phyloP scores from a whole-genome alignment of 257 asterid species.

The Ophiorrhiza pumila region DNA sequence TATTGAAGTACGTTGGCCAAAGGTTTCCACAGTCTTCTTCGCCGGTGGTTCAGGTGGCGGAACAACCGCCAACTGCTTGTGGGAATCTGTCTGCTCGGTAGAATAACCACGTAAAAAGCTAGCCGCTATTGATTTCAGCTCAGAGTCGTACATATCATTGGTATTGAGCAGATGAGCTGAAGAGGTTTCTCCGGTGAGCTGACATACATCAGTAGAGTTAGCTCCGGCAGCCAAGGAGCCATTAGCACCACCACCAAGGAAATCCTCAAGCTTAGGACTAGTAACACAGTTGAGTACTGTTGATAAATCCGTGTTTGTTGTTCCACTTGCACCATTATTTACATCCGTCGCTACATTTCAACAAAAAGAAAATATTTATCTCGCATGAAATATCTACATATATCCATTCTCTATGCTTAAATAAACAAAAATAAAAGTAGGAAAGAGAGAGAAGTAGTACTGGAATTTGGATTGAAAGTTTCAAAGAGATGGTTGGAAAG shows the following conservation, averaged over 20 bases:
- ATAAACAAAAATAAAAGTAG: neutral
- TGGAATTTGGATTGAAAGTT: conserved; percentile 34
- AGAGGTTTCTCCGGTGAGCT: conserved; percentile 24
- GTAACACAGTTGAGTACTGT: neutral
- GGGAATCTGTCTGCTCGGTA: conserved; percentile 24
- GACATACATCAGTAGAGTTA: conserved; percentile 13
- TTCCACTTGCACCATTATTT: conserved; percentile 12
- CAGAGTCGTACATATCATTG: conserved; percentile 49
- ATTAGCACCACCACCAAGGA: conserved; percentile 43
- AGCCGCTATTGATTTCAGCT: conserved; percentile 56
- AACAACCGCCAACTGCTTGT: conserved; percentile 32
- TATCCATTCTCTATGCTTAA: too few species aligned
- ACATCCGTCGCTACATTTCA: conserved; percentile 28
- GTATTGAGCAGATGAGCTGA: conserved; percentile 15
- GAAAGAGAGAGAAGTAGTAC: neutral
- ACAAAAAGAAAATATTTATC: neutral
- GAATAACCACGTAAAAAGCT: conserved; percentile 52
- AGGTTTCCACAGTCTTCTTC: conserved; percentile 60
- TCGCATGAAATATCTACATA: too few species aligned
- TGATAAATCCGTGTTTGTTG: conserved; percentile 10
- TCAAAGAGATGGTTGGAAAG: conserved; percentile 70
- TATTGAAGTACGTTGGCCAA: conserved; percentile 84
- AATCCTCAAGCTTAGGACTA: conserved; percentile 68
- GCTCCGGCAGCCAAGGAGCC: conserved; percentile 22
- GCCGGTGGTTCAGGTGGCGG: conserved; percentile 35